These are phyloP conservation scores for Fusarium succisae DNA, from an alignment of 2,329 filamentous ascomycete species.

Conservation along the genomic window DNA sequence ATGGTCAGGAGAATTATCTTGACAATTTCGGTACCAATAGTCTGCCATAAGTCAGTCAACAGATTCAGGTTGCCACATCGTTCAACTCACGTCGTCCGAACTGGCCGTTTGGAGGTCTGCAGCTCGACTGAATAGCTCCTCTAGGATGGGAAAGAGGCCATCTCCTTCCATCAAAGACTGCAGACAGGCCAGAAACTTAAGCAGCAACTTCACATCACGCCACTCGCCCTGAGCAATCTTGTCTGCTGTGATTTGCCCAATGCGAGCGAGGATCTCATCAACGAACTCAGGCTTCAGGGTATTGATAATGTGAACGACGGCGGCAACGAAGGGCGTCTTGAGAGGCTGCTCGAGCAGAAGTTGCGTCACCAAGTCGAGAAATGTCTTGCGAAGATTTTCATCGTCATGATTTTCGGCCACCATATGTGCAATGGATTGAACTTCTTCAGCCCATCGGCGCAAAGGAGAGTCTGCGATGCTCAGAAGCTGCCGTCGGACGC, in stretches of 20 bases:
- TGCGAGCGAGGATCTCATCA: constrained; percentile 72
- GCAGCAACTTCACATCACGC: constrained; percentile 88
- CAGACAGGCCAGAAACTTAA: constrained; percentile 89
- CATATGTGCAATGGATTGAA: constrained; percentile 76
- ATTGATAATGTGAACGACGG: constrained; percentile 83
- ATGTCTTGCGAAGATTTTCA: constrained; percentile 76
- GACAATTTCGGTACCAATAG: constrained; percentile 84
- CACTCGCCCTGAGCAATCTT: constrained; percentile 79
- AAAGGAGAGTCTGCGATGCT: constrained; percentile 84
- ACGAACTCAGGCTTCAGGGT: constrained; percentile 79
- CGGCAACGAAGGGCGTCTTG: constrained; percentile 95
- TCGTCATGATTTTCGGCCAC: constrained; percentile 89
- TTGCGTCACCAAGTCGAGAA: constrained; percentile 78
- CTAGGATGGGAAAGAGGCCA: constrained; percentile 84
- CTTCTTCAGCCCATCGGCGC: constrained; percentile 81
- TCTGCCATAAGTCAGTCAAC: constrained; percentile 52
- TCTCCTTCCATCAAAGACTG: constrained; percentile 84
- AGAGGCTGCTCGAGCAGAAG: constrained; percentile 90
- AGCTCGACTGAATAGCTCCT: constrained; percentile 91
- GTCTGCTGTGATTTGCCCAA: constrained; percentile 69
- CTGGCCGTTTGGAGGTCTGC: constrained; percentile 92
- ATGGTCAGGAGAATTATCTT: constrained; percentile 97
- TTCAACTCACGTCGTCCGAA: constrained; percentile 81
- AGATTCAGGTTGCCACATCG: neutral
- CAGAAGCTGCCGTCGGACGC: constrained; percentile 81